Evolutionary conservation across 768 basidiomycete species (phyloP).

Genomic region (Tricholoma flavovirens): DNA sequence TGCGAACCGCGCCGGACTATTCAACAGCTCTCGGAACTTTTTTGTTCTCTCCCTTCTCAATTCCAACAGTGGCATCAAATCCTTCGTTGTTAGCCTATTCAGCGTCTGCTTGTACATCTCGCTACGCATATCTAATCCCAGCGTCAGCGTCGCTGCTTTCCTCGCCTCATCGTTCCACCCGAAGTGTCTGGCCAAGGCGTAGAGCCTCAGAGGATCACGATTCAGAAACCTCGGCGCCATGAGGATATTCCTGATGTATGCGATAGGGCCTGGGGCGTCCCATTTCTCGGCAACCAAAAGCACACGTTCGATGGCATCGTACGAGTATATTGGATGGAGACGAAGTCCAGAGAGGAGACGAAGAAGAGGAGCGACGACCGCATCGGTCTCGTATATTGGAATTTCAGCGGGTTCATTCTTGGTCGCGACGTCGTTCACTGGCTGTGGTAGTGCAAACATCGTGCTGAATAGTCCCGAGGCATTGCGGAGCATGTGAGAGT

Average conservation of each 20-base stretch:
- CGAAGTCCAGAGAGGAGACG: conserved; percentile 53
- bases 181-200: conserved; percentile 53
- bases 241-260: conserved; percentile 48
- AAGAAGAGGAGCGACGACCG: conserved; percentile 48
- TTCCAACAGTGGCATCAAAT: conserved; percentile 47
- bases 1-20: conserved; percentile 57
- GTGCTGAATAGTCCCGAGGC: conserved; percentile 58
- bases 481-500: conserved; percentile 49
- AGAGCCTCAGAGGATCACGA: conserved; percentile 43
- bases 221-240: conserved; percentile 42
- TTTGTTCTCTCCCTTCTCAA: conserved; percentile 54
- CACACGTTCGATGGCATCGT: conserved; percentile 48
- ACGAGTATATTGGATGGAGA: conserved; percentile 41
- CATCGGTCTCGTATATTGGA: conserved; percentile 36
- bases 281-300: conserved; percentile 64
- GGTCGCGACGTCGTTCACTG: conserved; percentile 7
- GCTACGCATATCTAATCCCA: conserved; percentile 46
- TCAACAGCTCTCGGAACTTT: conserved; percentile 41
- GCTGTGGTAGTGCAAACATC: conserved; percentile 56
- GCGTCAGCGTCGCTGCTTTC: conserved; percentile 51
- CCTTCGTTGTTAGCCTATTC: conserved; percentile 42
- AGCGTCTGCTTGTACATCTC: conserved; percentile 37
- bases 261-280: conserved; percentile 57
- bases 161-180: conserved; percentile 56
- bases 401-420: conserved; percentile 19